phyloP scores from a whole-genome alignment of 768 basidiomycete species.

The Pisolithus marmoratus region DNA sequence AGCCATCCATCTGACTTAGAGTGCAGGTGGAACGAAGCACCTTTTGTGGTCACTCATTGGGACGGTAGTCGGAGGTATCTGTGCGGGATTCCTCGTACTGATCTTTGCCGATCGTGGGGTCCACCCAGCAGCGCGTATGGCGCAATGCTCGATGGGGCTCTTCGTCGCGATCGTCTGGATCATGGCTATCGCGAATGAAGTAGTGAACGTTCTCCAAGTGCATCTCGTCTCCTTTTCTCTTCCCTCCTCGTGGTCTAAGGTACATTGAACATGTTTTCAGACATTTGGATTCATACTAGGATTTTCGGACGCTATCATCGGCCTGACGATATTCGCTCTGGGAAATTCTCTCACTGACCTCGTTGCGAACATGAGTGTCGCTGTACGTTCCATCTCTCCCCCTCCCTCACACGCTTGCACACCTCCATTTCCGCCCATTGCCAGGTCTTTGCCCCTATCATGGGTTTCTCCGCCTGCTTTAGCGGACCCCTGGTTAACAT shows the following conservation, averaged over 20 bases:
- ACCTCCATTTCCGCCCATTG: not conserved
- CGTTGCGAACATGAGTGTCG: constrained; percentile 95
- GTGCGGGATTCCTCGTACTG: constrained; percentile 49
- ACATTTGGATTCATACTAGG: constrained; percentile 93
- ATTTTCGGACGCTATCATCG: constrained; percentile 94
- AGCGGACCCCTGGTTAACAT: constrained; percentile 93
- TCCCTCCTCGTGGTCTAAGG: not conserved
- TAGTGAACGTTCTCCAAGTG: constrained; percentile 86
- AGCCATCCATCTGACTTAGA: constrained; percentile 3
- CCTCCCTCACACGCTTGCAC: not conserved
- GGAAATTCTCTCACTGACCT: constrained; percentile 96
- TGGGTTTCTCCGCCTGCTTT: constrained; percentile 95
- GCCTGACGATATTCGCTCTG: constrained; percentile 92
- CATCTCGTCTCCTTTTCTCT: constrained; percentile 29
- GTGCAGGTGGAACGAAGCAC: constrained; percentile 40
- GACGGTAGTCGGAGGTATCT: constrained; percentile 48
- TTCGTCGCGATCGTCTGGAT: constrained; percentile 92
- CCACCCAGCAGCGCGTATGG: constrained; percentile 52
- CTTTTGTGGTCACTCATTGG: constrained; percentile 50
- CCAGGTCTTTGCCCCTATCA: constrained; percentile 81
- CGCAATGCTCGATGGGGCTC: constrained; percentile 88
- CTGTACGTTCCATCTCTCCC: constrained; percentile 41
- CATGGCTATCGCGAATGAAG: constrained; percentile 96
- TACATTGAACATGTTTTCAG: constrained; percentile 37
- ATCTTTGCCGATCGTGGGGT: constrained; percentile 56